These are phyloP conservation scores for Penicillium sp. DNA, from an alignment of 2,329 filamentous ascomycete species.

Conservation along the genomic window DNA sequence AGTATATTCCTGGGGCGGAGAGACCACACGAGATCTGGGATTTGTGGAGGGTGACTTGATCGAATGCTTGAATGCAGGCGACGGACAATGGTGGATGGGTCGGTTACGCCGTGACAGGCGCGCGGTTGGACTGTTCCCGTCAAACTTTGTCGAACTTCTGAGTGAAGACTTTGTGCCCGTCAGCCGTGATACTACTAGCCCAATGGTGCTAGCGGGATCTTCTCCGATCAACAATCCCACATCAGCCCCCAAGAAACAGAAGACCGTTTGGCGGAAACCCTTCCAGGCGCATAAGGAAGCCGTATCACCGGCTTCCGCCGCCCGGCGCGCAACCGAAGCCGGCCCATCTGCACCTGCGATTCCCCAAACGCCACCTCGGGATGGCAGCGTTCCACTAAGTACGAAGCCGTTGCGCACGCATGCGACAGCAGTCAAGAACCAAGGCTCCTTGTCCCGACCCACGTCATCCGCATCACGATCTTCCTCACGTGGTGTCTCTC, in stretches of 20 bases:
- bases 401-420: conserved; percentile 37
- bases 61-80: conserved; percentile 95
- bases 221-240: conserved; percentile 43
- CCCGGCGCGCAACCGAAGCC: conserved; percentile 27
- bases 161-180: conserved; percentile 77
- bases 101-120: conserved; percentile 83
- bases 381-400: conserved; percentile 32
- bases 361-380: conserved; percentile 37
- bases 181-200: conserved; percentile 47
- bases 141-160: conserved; percentile 93
- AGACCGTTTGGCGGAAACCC: conserved; percentile 60
- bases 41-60: conserved; percentile 98
- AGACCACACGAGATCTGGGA: conserved; percentile 90
- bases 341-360: conserved; percentile 39
- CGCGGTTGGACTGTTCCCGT: conserved; percentile 89
- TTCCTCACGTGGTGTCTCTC: conserved; percentile 28
- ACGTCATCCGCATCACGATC: conserved; percentile 32
- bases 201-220: conserved; percentile 54
- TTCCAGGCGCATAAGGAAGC: conserved; percentile 61
- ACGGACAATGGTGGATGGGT: conserved; percentile 98
- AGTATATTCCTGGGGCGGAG: conserved; percentile 90
- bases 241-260: conserved; percentile 56
- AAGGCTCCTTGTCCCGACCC: conserved; percentile 35
- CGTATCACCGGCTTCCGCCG: conserved; percentile 39
- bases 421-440: conserved; percentile 39